phyloP scores from a whole-genome alignment of 2,329 filamentous ascomycete species.

The Xylariaceae sp. region DNA sequence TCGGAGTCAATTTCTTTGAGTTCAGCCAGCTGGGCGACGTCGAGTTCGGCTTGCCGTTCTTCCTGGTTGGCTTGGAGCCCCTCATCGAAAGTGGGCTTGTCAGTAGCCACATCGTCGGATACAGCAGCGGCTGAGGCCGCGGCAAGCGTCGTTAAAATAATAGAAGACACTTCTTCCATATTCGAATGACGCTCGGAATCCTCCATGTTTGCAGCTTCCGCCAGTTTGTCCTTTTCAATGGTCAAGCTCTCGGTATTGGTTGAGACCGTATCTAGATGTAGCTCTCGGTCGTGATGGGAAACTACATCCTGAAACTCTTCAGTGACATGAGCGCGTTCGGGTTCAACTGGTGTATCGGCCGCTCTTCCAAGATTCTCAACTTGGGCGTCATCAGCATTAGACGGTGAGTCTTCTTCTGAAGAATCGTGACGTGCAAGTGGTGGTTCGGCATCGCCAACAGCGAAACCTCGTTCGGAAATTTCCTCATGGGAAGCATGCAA shows the following conservation, averaged over 20 bases:
- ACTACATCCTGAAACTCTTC: conserved; percentile 1
- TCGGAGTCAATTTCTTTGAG: conserved; percentile 16
- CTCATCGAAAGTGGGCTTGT: neutral
- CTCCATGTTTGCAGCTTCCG: neutral
- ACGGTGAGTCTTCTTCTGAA: neutral
- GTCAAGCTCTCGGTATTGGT: conserved; percentile 2
- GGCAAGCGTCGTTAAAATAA: neutral
- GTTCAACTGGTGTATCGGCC: neutral
- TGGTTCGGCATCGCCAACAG: neutral
- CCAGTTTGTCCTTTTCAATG: neutral
- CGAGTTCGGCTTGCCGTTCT: neutral
- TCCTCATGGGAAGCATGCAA: conserved; percentile 4
- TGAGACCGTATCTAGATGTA: neutral
- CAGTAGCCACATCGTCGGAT: neutral
- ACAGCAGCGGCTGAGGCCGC: conserved; percentile 1
- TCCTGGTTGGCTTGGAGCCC: neutral
- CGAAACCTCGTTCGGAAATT: neutral
- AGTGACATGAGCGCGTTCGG: conserved; percentile 1
- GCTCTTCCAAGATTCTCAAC: neutral
- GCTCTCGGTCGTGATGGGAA: neutral
- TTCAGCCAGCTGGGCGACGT: conserved; percentile 1
- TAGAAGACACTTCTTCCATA: neutral
- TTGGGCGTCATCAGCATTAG: neutral
- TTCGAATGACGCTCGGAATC: no score
- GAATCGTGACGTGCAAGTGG: no score